Base-by-base conservation (phyloP, 441 rosid species). In the Manihot esculenta region DNA sequence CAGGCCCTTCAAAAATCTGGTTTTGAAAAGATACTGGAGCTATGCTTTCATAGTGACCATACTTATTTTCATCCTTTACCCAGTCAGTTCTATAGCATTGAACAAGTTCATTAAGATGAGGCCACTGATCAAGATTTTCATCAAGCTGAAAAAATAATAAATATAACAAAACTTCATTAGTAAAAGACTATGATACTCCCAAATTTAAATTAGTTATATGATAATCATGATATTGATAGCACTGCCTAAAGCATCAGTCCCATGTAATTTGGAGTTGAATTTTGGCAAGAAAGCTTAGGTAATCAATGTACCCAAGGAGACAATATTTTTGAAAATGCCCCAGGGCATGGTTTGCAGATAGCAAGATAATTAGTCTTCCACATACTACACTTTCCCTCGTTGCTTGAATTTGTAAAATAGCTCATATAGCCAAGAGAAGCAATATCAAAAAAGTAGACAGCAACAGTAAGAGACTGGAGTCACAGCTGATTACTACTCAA, bases 1-100 rank as follows among this genome's bases (percentile, higher is more conserved):
- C 99, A 2, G 97, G 99, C 20, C 97, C 99, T 87, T 96, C 99
- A 79, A 89, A 96, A 66, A 96, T 87, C 84, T 96, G 99, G 77
- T 72, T 91, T 42, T 85, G 96, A 77, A 96, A 89, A 69, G 88
- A 64, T 68, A 80, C 87, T 21, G 87, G 91, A 24, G 88, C 67
- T 56, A 80, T 73, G 77, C 81, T 69, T 68, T 96, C 97, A 50
- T 89, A 93, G 66, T 91, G 97, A 27, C 99, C 99, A 74, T 96
- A 96, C 81, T 96, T 96, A 77, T 81, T 81, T 48, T 90, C 97
- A 87, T 93, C 99, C 75, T 93, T 96, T 14, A 93, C 85, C 99
- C 97, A 96, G 56, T 96, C 97, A 63, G 97, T 81, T 77, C 77
- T 87, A 58, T 91, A 93, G 78, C 98, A 96, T 21, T 90, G 96